Evolutionary conservation across 225 moss, liverwort and hornwort species (phyloP).

Genomic region (Marchantia polymorpha): DNA sequence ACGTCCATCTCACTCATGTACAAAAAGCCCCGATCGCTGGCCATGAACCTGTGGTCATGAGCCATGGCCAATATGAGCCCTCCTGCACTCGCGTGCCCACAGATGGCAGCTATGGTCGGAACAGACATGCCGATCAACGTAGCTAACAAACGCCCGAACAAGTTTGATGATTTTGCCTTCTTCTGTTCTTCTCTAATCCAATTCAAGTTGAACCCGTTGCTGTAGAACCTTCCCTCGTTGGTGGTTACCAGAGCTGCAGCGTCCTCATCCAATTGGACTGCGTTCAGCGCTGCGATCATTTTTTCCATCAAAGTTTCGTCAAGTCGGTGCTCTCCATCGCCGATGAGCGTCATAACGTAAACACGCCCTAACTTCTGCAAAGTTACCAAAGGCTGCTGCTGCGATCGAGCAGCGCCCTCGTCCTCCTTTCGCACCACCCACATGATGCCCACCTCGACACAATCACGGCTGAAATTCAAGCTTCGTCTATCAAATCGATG

Average conservation of each 20-base stretch:
- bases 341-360: slow-evolving; percentile 41
- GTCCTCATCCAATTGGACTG: slow-evolving; percentile 40
- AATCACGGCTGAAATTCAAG: no score
- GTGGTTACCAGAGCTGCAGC: slow-evolving; percentile 47
- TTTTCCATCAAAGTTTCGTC: slow-evolving; percentile 25
- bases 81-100: slow-evolving; percentile 48
- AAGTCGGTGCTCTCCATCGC: slow-evolving; percentile 42
- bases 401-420: neutral
- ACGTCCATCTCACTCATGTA: slow-evolving; percentile 46
- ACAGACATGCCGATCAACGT: slow-evolving; percentile 43
- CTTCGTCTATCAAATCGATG: no score
- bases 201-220: slow-evolving; percentile 48
- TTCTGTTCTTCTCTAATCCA: slow-evolving; percentile 40
- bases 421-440: no score
- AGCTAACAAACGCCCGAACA: slow-evolving; percentile 22
- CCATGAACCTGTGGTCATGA: slow-evolving; percentile 53
- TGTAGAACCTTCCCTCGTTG: slow-evolving; percentile 50
- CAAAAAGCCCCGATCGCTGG: slow-evolving; percentile 45
- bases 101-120: slow-evolving; percentile 48
- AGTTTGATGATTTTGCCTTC: slow-evolving; percentile 30
- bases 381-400: slow-evolving; percentile 4
- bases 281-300: slow-evolving; percentile 33
- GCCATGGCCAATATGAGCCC: slow-evolving; percentile 49
- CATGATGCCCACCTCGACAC: no score
- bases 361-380: slow-evolving; percentile 42